Percentiles rank a stretch among this genome's conserved stretches.
Evolutionary conservation across 768 basidiomycete species (phyloP).

Genomic region (Strobilomyces echinocephalus): DNA sequence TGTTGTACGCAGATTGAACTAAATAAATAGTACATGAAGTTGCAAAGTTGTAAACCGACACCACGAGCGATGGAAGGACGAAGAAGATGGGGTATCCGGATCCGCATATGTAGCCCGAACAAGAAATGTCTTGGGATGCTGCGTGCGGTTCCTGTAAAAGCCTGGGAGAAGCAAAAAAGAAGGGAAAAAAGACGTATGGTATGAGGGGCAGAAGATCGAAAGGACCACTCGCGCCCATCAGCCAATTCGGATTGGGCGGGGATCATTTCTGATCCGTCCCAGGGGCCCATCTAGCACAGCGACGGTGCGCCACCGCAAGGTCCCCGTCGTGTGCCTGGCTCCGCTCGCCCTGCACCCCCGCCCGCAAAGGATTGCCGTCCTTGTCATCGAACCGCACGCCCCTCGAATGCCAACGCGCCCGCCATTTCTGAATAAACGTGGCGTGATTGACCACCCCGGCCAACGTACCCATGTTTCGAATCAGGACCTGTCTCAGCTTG

Average conservation of each 20-base stretch:
- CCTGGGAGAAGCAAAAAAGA: too few species aligned
- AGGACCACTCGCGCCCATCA: background rate
- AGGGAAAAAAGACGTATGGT: too few species aligned
- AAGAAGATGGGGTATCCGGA: too few species aligned
- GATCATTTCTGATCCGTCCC: background rate
- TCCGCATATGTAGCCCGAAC: too few species aligned
- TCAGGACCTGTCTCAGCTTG: constrained; percentile 33
- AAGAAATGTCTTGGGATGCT: too few species aligned
- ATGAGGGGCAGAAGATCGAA: too few species aligned
- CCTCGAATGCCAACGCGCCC: constrained; percentile 23
- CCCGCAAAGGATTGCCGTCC: constrained; percentile 23
- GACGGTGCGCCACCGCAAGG: background rate
- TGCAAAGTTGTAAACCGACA: too few species aligned
- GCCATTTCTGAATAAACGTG: constrained; percentile 28
- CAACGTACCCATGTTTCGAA: constrained; percentile 40
- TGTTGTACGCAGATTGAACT: too few species aligned
- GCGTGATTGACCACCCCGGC: constrained; percentile 27
- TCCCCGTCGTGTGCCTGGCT: too few species aligned
- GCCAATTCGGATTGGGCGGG: background rate
- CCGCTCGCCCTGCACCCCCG: background rate
- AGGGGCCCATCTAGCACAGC: background rate
- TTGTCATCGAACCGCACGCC: constrained; percentile 32
- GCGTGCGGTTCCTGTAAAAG: too few species aligned
- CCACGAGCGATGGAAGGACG: too few species aligned
- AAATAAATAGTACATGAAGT: too few species aligned